Evolutionary conservation across 2,329 filamentous ascomycete genomes (phyloP).

Genomic region (Aureobasidium sp.): DNA sequence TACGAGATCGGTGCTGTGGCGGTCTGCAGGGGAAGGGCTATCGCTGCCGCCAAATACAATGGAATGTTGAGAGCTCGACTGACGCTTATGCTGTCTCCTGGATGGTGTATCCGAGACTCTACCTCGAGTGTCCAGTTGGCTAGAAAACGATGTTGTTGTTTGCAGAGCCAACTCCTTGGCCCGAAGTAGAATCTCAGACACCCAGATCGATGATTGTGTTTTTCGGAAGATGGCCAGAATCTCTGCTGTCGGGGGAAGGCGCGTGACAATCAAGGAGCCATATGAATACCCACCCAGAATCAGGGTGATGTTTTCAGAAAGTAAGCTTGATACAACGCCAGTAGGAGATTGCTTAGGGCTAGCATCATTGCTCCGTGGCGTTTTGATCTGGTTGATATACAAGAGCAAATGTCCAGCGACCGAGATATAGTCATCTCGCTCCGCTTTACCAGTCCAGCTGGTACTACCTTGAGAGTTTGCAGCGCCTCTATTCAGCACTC

Average conservation of each 20-base stretch:
- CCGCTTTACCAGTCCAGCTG: constrained; percentile 78
- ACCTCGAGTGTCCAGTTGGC: constrained; percentile 29
- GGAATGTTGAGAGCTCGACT: constrained; percentile 20
- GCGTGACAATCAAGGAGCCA: constrained; percentile 72
- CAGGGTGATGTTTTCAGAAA: constrained; percentile 28
- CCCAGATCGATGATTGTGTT: constrained; percentile 48
- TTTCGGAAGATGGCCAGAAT: constrained; percentile 55
- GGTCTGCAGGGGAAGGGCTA: background rate
- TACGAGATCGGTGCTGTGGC: constrained; percentile 12
- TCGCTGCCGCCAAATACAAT: constrained; percentile 40
- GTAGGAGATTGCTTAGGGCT: background rate
- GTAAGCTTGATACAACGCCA: background rate
- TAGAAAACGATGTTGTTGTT: constrained; percentile 33
- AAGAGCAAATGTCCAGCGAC: constrained; percentile 72
- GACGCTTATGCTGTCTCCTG: constrained; percentile 14
- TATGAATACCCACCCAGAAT: constrained; percentile 83
- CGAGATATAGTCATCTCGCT: constrained; percentile 74
- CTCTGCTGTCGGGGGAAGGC: constrained; percentile 53
- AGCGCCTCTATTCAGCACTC: constrained; percentile 56
- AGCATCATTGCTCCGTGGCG: background rate
- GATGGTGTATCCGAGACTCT: constrained; percentile 20
- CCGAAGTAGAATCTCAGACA: constrained; percentile 62
- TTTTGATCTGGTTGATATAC: constrained; percentile 46
- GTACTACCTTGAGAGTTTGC: constrained; percentile 67
- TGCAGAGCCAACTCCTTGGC: constrained; percentile 62